phyloP scores from a whole-genome alignment of 805 yeast genomes.

The Nakazawaea laoshanensis region DNA sequence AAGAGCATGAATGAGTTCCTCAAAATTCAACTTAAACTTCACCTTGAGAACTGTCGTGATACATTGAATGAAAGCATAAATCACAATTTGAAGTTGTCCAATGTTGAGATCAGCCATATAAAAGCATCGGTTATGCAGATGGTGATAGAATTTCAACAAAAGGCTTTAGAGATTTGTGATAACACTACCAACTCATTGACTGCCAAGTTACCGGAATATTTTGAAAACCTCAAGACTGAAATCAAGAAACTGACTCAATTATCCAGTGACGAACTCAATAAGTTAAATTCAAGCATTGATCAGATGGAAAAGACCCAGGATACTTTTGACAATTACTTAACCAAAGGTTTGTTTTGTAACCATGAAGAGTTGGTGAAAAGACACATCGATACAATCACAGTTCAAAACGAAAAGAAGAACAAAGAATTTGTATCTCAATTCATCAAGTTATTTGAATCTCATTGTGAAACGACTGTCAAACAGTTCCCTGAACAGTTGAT shows the following conservation, averaged over 20 bases:
- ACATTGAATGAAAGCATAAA: no score
- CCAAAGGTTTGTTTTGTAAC: conserved; percentile 7
- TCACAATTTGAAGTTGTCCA: no score
- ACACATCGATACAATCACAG: conserved; percentile 6
- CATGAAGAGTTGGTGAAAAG: conserved; percentile 8
- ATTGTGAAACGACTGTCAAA: conserved; percentile 1
- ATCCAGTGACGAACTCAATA: conserved; percentile 14
- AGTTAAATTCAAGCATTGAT: conserved; percentile 8
- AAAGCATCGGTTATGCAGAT: conserved; percentile 12
- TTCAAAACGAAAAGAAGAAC: conserved; percentile 6
- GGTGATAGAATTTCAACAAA: conserved; percentile 12
- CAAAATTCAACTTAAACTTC: no score
- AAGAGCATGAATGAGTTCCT: conserved; percentile 12
- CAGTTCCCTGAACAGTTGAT: conserved; percentile 4
- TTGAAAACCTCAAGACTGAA: conserved; percentile 14
- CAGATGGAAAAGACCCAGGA: not conserved
- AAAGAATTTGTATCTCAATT: conserved; percentile 5
- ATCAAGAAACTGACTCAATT: conserved; percentile 11
- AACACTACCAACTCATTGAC: conserved; percentile 15
- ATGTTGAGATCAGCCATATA: no score
- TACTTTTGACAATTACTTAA: conserved; percentile 7
- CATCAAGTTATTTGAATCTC: conserved; percentile 2
- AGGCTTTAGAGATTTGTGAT: conserved; percentile 15
- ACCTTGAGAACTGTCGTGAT: no score
- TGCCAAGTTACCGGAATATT: conserved; percentile 14